A percentile compares a stretch with the other conserved stretches of the same genome.
Conservation (phyloP, 139 green algal genomes). For the Chlorella sp. region DNA sequence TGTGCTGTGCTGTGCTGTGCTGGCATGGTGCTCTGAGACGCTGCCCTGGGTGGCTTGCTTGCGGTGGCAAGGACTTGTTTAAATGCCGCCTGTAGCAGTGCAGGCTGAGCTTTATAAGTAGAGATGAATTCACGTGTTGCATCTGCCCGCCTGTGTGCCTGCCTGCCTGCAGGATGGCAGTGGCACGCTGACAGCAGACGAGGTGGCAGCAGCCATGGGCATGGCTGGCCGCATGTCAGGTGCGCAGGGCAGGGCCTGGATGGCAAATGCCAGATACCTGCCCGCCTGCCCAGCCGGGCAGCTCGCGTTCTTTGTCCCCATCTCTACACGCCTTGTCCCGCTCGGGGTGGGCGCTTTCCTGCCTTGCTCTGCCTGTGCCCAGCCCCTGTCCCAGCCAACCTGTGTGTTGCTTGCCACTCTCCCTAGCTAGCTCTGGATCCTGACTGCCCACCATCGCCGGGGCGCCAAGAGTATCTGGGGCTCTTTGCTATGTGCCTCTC, state of each 20-base stretch:
- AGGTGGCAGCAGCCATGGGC: conserved; percentile 31
- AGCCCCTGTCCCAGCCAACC: neutral
- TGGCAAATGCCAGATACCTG: neutral
- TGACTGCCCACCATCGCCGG: neutral
- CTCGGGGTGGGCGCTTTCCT: neutral
- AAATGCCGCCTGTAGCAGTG: no score
- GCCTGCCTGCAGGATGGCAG: conserved; percentile 18
- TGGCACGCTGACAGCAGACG: conserved; percentile 24
- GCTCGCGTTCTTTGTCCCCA: neutral
- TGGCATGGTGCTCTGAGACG: no score
- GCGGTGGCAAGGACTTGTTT: no score
- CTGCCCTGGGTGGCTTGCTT: no score
- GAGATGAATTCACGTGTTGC: no score
- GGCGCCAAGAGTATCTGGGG: no score
- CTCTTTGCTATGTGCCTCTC: neutral
- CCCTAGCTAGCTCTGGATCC: neutral
- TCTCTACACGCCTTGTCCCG: no score
- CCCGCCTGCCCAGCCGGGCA: neutral
- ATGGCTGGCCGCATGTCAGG: conserved; percentile 12
- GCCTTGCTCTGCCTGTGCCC: neutral
- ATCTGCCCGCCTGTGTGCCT: neutral
- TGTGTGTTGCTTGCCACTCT: neutral
- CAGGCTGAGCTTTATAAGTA: no score
- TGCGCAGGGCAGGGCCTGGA: neutral
- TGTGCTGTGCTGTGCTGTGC: no score